Base-by-base conservation (phyloP, 495 filamentous ascomycete genomes). In the Aspergillus cristatus region DNA sequence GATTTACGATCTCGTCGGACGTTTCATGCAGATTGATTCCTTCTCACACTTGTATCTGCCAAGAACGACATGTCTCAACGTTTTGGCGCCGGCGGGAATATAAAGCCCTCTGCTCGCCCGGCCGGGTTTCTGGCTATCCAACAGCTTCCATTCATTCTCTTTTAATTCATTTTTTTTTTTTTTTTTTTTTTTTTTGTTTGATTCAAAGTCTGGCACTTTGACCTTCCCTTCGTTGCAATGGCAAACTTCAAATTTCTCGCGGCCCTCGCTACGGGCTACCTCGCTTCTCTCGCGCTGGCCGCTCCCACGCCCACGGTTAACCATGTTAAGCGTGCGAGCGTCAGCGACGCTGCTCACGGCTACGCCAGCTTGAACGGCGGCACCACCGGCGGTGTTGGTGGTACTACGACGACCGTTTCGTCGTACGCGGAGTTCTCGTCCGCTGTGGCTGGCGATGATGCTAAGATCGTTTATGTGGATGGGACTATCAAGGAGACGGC, bases 311-410 rank as follows among this genome's bases (percentile, higher is more conserved):
- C 52, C 24, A 48, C 56, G 24, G 38, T 35, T 25, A 43, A 37
- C 24, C 20, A 4, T 4, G 43, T 13, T 22, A 62, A 62, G 46
- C 54, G 56, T n/a, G 54, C 56, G 26, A 40, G 40, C 7, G 28
- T 49, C 28, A 41, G 46, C 11, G 58, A 62, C 41, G 58, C 39
- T 13, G 57, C 57, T 4, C 51, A 51, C 16, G 61, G 61, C 15
- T 71, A 57, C 35, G 65, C 67, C 15, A 63, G 62, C 38, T 34
- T 58, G 45, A 71, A 70, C 38, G 67, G 68, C 24, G 68, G 68
- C 26, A 80, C 75, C 13, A 79, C 63, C n/a, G 77, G 77, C 25
- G 77, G 78, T 37, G 53, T 60, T 20, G 72, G 75, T 11, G 78
- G 76, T 36, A 70, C 63, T 1, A 75, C 71, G 5, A 74, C 70